A percentile compares a stretch with the other conserved stretches of the same genome.
Conservation (phyloP, 768 basidiomycete genomes). For the Vararia minispora region DNA sequence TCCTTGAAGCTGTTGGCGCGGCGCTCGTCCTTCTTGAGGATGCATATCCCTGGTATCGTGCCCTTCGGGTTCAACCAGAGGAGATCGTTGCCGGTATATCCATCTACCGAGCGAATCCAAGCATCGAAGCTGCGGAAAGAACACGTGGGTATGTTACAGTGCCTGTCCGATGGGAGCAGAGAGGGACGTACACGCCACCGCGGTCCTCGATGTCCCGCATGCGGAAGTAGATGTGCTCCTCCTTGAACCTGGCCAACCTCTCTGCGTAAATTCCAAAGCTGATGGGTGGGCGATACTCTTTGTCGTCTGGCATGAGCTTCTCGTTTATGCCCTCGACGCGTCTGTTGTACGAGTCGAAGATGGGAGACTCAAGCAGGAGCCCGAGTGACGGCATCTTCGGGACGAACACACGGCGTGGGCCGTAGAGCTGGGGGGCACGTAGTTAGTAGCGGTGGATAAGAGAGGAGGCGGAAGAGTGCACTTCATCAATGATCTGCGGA, state of each 20-base stretch:
- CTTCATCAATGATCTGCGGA: conserved; percentile 62
- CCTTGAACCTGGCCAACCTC: conserved; percentile 73
- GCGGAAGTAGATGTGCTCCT: conserved; percentile 72
- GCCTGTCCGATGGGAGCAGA: neutral
- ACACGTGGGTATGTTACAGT: neutral
- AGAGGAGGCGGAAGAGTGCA: conserved; percentile 16
- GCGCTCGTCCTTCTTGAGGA: conserved; percentile 48
- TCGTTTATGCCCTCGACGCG: conserved; percentile 39
- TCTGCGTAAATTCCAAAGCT: conserved; percentile 60
- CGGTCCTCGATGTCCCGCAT: conserved; percentile 81
- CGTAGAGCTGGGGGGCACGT: conserved; percentile 48
- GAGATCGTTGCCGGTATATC: conserved; percentile 68
- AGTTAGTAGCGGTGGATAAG: neutral
- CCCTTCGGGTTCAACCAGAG: conserved; percentile 71
- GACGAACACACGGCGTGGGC: conserved; percentile 64
- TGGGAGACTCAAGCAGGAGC: conserved; percentile 78
- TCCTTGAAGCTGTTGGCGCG: conserved; percentile 58
- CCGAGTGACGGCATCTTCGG: conserved; percentile 97
- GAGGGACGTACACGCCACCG: conserved; percentile 53
- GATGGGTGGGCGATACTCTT: conserved; percentile 60
- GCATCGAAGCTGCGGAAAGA: conserved; percentile 68
- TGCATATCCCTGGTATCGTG: conserved; percentile 57
- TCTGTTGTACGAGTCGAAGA: conserved; percentile 70
- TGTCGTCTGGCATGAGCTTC: conserved; percentile 38
- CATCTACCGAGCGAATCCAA: conserved; percentile 71